Conservation (phyloP, 106 monocot genomes). For the Dioscorea alata region DNA sequence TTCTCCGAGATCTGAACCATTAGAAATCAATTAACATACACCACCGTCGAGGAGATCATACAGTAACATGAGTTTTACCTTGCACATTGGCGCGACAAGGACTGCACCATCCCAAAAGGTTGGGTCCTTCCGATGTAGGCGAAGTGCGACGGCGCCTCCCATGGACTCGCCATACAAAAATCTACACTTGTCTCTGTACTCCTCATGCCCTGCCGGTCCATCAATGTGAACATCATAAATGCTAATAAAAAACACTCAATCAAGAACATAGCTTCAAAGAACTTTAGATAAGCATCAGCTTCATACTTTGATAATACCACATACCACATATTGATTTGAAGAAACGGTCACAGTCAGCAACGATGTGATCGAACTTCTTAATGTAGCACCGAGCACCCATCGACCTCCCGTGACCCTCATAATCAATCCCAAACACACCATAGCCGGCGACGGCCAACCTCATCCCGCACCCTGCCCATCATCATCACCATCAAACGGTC, state of each 20-base stretch:
- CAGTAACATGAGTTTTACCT: constrained; percentile 33
- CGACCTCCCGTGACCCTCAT: constrained; percentile 91
- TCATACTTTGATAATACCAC: not conserved
- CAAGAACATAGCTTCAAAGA: too few relatives aligned
- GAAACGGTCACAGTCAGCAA: constrained; percentile 69
- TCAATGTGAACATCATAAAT: not conserved
- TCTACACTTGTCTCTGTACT: constrained; percentile 53
- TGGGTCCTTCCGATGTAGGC: constrained; percentile 71
- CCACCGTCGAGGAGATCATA: too few relatives aligned
- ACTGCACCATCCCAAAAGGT: constrained; percentile 88
- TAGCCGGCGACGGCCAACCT: constrained; percentile 67
- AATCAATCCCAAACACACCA: constrained; percentile 84
- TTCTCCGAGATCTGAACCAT: constrained; percentile 79
- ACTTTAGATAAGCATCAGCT: too few relatives aligned
- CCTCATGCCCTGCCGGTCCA: constrained; percentile 32
- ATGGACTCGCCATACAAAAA: constrained; percentile 98
- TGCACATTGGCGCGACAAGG: constrained; percentile 96
- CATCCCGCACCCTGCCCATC: constrained; percentile 54
- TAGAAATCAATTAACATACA: too few relatives aligned
- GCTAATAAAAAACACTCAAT: too few relatives aligned
- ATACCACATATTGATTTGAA: constrained; percentile 77
- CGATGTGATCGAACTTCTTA: constrained; percentile 67
- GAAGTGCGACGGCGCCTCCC: constrained; percentile 90
- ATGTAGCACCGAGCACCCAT: constrained; percentile 93
- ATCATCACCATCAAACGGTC: not conserved